A percentile compares a stretch with the other conserved stretches of the same genome.
Conservation (phyloP, 2,329 filamentous ascomycete genomes). For the Trichophyton benhamiae region DNA sequence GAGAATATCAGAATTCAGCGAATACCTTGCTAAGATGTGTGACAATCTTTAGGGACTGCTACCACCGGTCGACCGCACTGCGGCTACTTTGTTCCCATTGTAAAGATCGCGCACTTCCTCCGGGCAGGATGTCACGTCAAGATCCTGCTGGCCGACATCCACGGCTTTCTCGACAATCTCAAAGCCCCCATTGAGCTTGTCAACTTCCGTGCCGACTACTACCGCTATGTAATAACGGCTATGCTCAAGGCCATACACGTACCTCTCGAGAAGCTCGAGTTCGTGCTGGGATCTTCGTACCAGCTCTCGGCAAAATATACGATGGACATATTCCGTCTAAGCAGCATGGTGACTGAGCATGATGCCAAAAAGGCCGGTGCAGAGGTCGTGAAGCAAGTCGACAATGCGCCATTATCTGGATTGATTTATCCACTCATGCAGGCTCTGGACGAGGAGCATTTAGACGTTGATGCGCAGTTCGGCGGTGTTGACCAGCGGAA, state of each 20-base stretch:
- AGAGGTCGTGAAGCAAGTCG: slow-evolving; percentile 86
- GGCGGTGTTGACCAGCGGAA: slow-evolving; percentile 78
- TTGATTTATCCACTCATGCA: slow-evolving; percentile 80
- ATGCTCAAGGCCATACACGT: slow-evolving; percentile 61
- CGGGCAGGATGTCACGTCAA: slow-evolving; percentile 68
- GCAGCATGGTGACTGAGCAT: slow-evolving; percentile 58
- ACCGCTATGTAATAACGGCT: slow-evolving; percentile 57
- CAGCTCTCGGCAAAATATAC: slow-evolving; percentile 57
- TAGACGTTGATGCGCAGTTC: slow-evolving; percentile 79
- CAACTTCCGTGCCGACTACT: slow-evolving; percentile 63
- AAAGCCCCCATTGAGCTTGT: slow-evolving; percentile 76
- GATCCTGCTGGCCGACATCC: slow-evolving; percentile 57
- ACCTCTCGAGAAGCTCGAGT: slow-evolving; percentile 59
- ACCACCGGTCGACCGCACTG: slow-evolving; percentile 73
- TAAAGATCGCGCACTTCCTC: slow-evolving; percentile 76
- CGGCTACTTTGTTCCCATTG: slow-evolving; percentile 72
- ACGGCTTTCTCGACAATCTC: slow-evolving; percentile 41
- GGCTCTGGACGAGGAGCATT: slow-evolving; percentile 78
- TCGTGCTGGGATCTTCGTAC: slow-evolving; percentile 66
- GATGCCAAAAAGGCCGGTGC: slow-evolving; percentile 83
- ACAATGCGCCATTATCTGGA: slow-evolving; percentile 60
- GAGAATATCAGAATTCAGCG: slow-evolving; percentile 1
- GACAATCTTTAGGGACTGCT: slow-evolving; percentile 48
- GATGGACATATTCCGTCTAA: slow-evolving; percentile 78
- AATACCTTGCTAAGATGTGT: not conserved